Evolutionary conservation across 331 rosid genomes (phyloP).

Genomic region (Cydonia oblonga): DNA sequence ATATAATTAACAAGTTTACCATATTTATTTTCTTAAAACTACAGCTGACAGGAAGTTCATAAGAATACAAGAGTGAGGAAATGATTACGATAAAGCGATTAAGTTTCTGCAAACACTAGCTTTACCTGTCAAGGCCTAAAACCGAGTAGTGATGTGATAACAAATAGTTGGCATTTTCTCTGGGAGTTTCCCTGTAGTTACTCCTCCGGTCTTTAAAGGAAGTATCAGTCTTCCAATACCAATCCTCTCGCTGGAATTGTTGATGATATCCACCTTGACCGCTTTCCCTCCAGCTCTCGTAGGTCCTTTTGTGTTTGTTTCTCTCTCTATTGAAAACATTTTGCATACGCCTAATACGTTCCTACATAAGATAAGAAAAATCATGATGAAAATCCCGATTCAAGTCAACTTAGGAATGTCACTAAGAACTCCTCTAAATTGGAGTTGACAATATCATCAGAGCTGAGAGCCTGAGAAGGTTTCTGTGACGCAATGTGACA

Average conservation of each 20-base stretch:
- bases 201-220: slow-evolving; percentile 51
- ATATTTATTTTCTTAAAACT: not conserved
- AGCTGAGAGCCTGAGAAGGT: no score
- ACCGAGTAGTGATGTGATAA: slow-evolving; percentile 83
- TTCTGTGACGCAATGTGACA: not conserved
- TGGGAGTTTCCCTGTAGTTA: slow-evolving; percentile 53
- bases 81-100: not conserved
- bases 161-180: slow-evolving; percentile 44
- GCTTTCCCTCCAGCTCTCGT: slow-evolving; percentile 71
- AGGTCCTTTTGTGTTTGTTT: slow-evolving; percentile 54
- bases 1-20: not conserved
- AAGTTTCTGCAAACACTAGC: not conserved
- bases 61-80: not conserved
- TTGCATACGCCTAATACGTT: slow-evolving; percentile 90
- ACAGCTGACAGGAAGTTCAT: not conserved
- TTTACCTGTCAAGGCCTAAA: slow-evolving; percentile 88
- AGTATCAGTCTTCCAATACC: slow-evolving; percentile 87
- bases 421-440: not conserved
- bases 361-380: slow-evolving; percentile 36
- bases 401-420: not conserved
- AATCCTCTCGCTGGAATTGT: slow-evolving; percentile 81
- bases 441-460: not conserved
- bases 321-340: slow-evolving; percentile 92
- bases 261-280: slow-evolving; percentile 44
- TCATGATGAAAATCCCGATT: not conserved